Base-by-base conservation (phyloP, 2,329 filamentous ascomycete genomes). In the Arachnomyces sp. region DNA sequence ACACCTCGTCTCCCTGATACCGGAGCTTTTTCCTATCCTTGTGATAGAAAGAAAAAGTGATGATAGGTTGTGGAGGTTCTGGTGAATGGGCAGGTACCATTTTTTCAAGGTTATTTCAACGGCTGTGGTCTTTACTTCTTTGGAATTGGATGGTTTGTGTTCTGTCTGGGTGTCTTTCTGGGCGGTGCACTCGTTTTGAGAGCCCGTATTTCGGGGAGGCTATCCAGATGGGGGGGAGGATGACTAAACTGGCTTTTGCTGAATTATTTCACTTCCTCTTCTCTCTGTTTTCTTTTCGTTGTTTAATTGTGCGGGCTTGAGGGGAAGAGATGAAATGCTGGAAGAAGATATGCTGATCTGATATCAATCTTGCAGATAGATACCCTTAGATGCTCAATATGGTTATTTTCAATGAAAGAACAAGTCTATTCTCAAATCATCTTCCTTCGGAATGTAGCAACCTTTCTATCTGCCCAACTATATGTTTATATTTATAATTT, bases 31-130 rank as follows among this genome's bases (percentile, higher is more conserved):
- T 34, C 33, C 47, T n/a, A n/a, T n/a, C 46, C 31, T 33, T 39
- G 40, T 37, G 15, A 38, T 34, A 33, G 32, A 36, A 28, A 28
- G 40, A 41, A 35, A 38, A 46, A 39, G 56, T 63, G 58, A 66
- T 59, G 64, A 66, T 60, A 54, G 62, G 65, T 68, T 67, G 65
- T 68, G 65, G 59, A 66, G 61, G 45, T 15, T n/a, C 29, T 40
- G 36, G 43, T 49, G 51, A 51, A 44, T 33, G 31, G n/a, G 44
- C 53, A 50, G 55, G 48, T 39, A 50, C 38, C 38, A 40, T 62
- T 25, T 25, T 5, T 25, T 25, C 21, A 25, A n/a, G n/a, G n/a
- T 49, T 50, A 39, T 50, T 48, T 52, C 34, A 49, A 35, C 36
- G 43, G 39, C 40, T 39, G 43, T 44, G 50, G 48, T 36, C 45